Conservation (phyloP, 2,329 filamentous ascomycete species). For the Scytalidium lignicola region DNA sequence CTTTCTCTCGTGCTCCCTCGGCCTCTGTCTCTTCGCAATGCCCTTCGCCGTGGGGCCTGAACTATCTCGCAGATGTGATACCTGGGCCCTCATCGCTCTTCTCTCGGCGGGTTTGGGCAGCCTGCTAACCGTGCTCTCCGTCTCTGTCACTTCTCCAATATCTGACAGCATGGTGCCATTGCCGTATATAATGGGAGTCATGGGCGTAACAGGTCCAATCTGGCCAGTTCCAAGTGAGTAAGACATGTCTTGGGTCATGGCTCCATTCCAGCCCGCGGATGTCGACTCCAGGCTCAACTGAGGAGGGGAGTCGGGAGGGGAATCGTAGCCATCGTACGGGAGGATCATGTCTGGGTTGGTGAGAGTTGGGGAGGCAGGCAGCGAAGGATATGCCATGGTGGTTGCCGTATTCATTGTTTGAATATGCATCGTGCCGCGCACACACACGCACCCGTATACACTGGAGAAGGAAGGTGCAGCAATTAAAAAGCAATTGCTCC, state of each 20-base stretch:
- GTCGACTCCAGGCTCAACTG: slow-evolving; percentile 24
- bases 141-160: slow-evolving; percentile 53
- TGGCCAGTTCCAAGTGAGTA: slow-evolving; percentile 31
- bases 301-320: slow-evolving; percentile 40
- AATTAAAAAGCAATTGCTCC: background rate
- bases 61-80: background rate
- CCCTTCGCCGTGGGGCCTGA: background rate
- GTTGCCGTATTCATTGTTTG: slow-evolving; percentile 17
- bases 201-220: slow-evolving; percentile 43
- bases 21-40: slow-evolving; percentile 35
- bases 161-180: slow-evolving; percentile 66
- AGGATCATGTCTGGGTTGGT: slow-evolving; percentile 95
- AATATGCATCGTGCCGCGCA: slow-evolving; percentile 13
- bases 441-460: background rate
- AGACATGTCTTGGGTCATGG: slow-evolving; percentile 17
- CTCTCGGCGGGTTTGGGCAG: slow-evolving; percentile 25
- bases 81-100: slow-evolving; percentile 20
- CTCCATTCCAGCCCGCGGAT: slow-evolving; percentile 29
- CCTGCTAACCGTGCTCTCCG: slow-evolving; percentile 41
- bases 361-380: slow-evolving; percentile 74
- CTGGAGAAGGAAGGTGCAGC: slow-evolving; percentile 1
- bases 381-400: slow-evolving; percentile 36
- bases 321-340: slow-evolving; percentile 62
- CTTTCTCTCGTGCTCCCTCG: slow-evolving; percentile 43
- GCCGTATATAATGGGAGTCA: slow-evolving; percentile 63